A percentile compares a stretch with the other conserved stretches of the same genome.
Evolutionary conservation across 1,139 yeast genomes (phyloP).

Genomic region (Geotrichum bryndzae): DNA sequence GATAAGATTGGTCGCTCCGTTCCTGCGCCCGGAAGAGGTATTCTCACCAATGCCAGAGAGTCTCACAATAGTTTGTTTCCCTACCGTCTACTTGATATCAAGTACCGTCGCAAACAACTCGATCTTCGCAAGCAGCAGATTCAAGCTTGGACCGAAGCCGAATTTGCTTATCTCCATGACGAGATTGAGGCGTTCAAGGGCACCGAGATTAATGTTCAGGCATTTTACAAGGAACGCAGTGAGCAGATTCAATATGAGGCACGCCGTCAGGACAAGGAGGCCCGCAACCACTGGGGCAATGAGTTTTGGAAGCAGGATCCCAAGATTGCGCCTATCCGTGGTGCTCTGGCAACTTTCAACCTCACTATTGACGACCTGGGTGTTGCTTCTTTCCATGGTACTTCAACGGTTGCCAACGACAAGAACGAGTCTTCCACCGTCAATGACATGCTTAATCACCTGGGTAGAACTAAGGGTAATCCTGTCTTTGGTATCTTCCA

Average conservation of each 20-base stretch:
- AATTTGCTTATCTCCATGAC: conserved; percentile 62
- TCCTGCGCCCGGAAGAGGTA: conserved; percentile 99
- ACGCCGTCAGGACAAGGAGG: conserved; percentile 75
- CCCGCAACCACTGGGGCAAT: conserved; percentile 93
- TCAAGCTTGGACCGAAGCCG: conserved; percentile 78
- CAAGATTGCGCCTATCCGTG: conserved; percentile 94
- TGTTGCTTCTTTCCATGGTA: conserved; percentile 99
- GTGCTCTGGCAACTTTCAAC: conserved; percentile 90
- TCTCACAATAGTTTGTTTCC: conserved; percentile 78
- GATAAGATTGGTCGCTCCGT: conserved; percentile 98
- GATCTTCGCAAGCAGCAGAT: conserved; percentile 72
- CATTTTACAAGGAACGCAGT: conserved; percentile 71
- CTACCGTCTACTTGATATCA: conserved; percentile 76
- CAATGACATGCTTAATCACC: conserved; percentile 85
- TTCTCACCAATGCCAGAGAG: conserved; percentile 95
- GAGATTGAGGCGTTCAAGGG: conserved; percentile 56
- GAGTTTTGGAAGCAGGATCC: conserved; percentile 88
- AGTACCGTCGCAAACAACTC: conserved; percentile 91
- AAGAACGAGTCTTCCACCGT: conserved; percentile 93
- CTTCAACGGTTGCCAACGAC: conserved; percentile 96
- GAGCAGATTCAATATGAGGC: conserved; percentile 87
- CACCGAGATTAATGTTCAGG: conserved; percentile 37
- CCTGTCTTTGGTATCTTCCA: conserved; percentile 98
- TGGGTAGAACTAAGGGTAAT: conserved; percentile 96
- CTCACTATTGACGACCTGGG: conserved; percentile 91